phyloP scores from a whole-genome alignment of 495 filamentous ascomycete species.

The Podospora tetraspora region DNA sequence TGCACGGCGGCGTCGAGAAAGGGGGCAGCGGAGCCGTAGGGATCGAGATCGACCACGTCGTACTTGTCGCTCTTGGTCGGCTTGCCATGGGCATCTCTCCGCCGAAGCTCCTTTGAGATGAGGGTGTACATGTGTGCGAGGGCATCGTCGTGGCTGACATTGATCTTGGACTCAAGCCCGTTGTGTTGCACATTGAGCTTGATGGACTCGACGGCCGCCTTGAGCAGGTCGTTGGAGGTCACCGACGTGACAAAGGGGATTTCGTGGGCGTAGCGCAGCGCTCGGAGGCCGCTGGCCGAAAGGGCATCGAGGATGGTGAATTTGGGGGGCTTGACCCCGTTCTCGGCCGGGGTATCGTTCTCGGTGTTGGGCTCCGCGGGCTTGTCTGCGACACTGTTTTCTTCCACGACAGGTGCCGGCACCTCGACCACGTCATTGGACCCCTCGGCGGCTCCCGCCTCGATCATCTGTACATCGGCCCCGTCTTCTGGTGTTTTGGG shows the following conservation, averaged over 20 bases:
- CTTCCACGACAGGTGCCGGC: not conserved
- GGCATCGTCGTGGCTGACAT: conserved; percentile 70
- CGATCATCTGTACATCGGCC: conserved; percentile 8
- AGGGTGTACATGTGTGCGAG: conserved; percentile 81
- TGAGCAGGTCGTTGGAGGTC: conserved; percentile 83
- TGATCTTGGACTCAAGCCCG: conserved; percentile 61
- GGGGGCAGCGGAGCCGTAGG: conserved; percentile 85
- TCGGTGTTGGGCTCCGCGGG: conserved; percentile 11
- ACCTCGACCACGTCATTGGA: conserved; percentile 14
- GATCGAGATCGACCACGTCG: conserved; percentile 94
- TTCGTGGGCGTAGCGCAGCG: conserved; percentile 86
- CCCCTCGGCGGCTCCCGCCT: conserved; percentile 13
- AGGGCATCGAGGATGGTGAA: conserved; percentile 92
- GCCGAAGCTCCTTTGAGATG: conserved; percentile 38
- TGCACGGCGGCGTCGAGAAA: conserved; percentile 90
- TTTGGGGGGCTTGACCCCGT: not conserved
- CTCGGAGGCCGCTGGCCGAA: conserved; percentile 89
- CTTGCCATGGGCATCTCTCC: conserved; percentile 23
- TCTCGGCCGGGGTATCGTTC: conserved; percentile 22
- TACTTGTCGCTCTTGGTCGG: conserved; percentile 50
- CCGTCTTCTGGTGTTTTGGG: conserved; percentile 19
- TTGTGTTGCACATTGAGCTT: conserved; percentile 81
- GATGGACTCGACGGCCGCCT: conserved; percentile 73
- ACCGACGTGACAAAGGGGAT: conserved; percentile 75
- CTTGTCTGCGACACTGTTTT: not conserved